These are phyloP conservation scores for Morella rubra DNA, from an alignment of 306 rosid species.

Conservation along the genomic window DNA sequence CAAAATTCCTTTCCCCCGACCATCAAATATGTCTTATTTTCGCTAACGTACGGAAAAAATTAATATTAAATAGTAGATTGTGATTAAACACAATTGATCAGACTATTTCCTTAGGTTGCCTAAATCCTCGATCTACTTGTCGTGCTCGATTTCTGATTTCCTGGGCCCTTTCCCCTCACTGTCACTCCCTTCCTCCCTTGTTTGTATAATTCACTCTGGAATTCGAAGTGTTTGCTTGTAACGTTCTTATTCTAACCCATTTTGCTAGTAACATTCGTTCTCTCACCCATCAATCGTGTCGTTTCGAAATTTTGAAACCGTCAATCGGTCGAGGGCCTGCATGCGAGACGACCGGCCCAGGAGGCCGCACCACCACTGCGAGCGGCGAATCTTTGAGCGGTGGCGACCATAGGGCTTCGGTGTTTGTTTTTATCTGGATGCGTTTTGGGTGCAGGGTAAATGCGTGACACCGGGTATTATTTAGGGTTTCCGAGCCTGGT, in stretches of 20 bases:
- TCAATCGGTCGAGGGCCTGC: not conserved
- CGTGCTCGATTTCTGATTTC: conserved; percentile 24
- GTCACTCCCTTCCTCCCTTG: conserved; percentile 7
- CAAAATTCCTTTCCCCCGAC: conserved; percentile 71
- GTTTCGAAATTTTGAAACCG: not conserved
- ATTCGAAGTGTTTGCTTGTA: not conserved
- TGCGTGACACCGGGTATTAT: conserved; percentile 66
- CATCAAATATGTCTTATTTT: conserved; percentile 18
- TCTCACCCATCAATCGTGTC: not conserved
- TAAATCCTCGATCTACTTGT: conserved; percentile 17
- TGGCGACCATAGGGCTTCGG: conserved; percentile 42
- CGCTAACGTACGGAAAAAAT: not conserved
- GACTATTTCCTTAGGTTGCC: conserved; percentile 20
- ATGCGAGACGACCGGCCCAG: conserved; percentile 13
- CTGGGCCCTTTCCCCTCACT: conserved; percentile 15
- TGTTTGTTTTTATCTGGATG: conserved; percentile 49
- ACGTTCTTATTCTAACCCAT: conserved; percentile 3
- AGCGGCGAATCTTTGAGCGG: conserved; percentile 52
- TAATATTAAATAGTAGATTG: too few species aligned
- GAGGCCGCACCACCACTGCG: conserved; percentile 2
- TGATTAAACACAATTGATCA: conserved; percentile 7
- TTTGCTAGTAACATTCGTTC: not conserved
- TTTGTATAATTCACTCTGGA: not conserved
- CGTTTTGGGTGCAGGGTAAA: conserved; percentile 56
- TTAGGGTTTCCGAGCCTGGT: conserved; percentile 81